phyloP scores from a whole-genome alignment of 306 rosid species.

The Ziziphus jujuba region DNA sequence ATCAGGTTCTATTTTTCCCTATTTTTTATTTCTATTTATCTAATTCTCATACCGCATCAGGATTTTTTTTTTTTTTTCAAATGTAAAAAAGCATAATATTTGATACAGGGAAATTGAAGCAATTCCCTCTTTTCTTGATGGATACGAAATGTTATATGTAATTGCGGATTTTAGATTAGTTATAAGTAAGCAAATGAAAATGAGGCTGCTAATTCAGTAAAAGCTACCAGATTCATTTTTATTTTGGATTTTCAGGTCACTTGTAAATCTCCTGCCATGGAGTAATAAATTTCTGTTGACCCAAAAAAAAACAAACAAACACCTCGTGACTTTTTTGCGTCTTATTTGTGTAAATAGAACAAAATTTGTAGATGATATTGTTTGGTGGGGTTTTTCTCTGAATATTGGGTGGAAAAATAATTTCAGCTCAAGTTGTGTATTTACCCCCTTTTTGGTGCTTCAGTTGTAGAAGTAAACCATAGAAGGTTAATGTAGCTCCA shows the following conservation, averaged over 20 bases:
- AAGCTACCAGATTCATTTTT: not conserved
- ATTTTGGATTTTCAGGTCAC: not conserved
- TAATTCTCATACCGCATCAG: not conserved
- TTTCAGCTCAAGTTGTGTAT: not conserved
- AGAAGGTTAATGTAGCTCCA: too few species aligned
- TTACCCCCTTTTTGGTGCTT: not conserved
- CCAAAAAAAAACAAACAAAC: not conserved
- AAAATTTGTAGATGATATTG: too few species aligned
- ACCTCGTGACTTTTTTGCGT: too few species aligned
- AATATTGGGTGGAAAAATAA: not conserved
- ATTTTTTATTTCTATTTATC: not conserved
- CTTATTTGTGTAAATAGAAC: too few species aligned
- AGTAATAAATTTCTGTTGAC: not conserved
- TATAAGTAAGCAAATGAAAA: too few species aligned
- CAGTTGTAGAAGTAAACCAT: not conserved
- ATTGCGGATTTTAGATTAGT: too few species aligned
- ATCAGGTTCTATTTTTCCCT: conserved; percentile 37
- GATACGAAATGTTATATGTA: not conserved
- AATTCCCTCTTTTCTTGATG: not conserved
- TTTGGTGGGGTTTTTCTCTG: not conserved
- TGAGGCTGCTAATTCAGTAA: not conserved
- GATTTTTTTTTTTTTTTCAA: too few species aligned
- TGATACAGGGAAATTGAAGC: not conserved
- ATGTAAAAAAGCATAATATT: not conserved
- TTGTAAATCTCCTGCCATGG: not conserved